Conservation (phyloP, 2,329 filamentous ascomycete species). For the Trichoderma polysporum region DNA sequence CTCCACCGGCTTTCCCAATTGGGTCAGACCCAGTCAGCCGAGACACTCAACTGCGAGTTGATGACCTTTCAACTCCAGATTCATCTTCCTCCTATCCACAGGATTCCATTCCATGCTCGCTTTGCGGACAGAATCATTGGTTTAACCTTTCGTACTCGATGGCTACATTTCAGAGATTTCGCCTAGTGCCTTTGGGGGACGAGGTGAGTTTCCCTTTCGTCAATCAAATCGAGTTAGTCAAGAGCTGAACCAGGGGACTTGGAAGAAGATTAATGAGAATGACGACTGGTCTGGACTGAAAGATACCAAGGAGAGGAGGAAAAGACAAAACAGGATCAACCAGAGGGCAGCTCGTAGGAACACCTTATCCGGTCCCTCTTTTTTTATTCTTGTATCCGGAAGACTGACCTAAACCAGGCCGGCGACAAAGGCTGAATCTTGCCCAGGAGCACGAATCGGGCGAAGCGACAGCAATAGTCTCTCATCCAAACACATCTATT, state of each 20-base stretch:
- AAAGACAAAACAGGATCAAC: constrained; percentile 26
- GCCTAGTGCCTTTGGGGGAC: constrained; percentile 24
- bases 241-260: background rate
- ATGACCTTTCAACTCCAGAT: constrained; percentile 5
- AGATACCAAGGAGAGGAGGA: constrained; percentile 25
- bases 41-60: background rate
- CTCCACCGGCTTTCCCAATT: constrained; percentile 9
- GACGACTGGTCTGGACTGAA: constrained; percentile 26
- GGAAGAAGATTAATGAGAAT: constrained; percentile 11
- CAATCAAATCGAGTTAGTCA: background rate
- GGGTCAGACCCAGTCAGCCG: constrained; percentile 9
- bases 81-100: background rate
- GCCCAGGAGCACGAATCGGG: constrained; percentile 4
- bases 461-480: background rate
- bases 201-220: constrained; percentile 20
- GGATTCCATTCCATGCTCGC: background rate
- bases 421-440: constrained; percentile 22
- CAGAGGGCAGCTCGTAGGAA: constrained; percentile 24
- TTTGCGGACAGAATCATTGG: background rate
- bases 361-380: background rate
- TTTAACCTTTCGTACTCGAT: background rate
- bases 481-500: background rate
- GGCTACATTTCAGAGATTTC: constrained; percentile 26
- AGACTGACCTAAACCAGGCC: constrained; percentile 19
- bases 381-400: background rate